Evolutionary conservation across 306 rosid species (phyloP).

Genomic region (Vicia sativa): DNA sequence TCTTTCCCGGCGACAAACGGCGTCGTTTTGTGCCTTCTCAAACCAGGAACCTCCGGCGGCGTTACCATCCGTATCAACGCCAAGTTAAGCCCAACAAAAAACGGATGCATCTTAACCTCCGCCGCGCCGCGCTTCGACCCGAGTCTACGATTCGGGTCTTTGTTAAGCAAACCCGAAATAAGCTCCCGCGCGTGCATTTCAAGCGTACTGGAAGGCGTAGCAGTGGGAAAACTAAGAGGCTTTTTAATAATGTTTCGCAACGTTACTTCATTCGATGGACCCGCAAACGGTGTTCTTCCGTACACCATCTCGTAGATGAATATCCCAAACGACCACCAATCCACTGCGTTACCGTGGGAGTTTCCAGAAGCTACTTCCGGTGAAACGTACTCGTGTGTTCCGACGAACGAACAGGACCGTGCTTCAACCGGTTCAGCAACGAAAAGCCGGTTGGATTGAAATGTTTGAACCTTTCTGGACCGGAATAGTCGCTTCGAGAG

Average conservation of each 20-base stretch:
- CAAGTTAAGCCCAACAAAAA: conserved; percentile 69
- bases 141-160: conserved; percentile 72
- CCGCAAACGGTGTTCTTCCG: conserved; percentile 89
- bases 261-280: conserved; percentile 66
- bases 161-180: conserved; percentile 52
- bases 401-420: conserved; percentile 84
- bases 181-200: conserved; percentile 83
- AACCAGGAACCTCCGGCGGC: conserved; percentile 71
- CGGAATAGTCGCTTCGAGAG: conserved; percentile 67
- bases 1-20: conserved; percentile 37
- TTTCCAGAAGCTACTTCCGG: conserved; percentile 96
- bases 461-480: conserved; percentile 69
- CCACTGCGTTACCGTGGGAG: conserved; percentile 98
- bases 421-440: conserved; percentile 94
- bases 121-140: conserved; percentile 98
- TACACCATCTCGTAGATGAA: conserved; percentile 86
- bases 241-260: conserved; percentile 67
- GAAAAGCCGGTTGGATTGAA: conserved; percentile 67
- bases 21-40: conserved; percentile 52
- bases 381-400: conserved; percentile 93
- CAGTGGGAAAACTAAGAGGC: conserved; percentile 63
- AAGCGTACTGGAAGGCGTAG: conserved; percentile 51
- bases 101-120: conserved; percentile 78
- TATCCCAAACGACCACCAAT: conserved; percentile 97
- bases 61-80: conserved; percentile 68